These are phyloP conservation scores for Abortiporus biennis DNA, from an alignment of 1,284 basidiomycete species.

Conservation along the genomic window DNA sequence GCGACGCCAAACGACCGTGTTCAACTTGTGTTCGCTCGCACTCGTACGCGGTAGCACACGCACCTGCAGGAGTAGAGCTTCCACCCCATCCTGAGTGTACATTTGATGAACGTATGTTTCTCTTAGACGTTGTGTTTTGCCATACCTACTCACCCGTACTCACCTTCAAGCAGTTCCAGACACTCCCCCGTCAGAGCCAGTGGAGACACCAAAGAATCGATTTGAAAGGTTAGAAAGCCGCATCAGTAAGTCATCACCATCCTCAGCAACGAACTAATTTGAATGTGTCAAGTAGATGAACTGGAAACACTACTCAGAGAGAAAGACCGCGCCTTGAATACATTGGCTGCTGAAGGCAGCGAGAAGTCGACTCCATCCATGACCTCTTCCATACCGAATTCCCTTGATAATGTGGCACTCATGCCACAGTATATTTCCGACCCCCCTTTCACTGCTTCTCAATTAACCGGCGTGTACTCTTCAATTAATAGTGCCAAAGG, in stretches of 20 bases:
- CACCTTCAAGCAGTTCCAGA: conserved; percentile 29
- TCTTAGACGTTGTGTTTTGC: neutral
- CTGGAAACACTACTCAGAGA: conserved; percentile 45
- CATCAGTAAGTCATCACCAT: conserved; percentile 45
- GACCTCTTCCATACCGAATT: neutral
- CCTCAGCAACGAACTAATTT: conserved; percentile 2
- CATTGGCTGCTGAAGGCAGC: neutral
- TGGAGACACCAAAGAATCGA: conserved; percentile 48
- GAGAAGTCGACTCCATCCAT: neutral
- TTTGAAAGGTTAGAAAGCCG: conserved; percentile 59
- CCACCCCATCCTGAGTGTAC: conserved; percentile 58
- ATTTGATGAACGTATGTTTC: conserved; percentile 50
- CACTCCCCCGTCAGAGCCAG: conserved; percentile 23
- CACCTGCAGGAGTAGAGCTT: conserved; percentile 43
- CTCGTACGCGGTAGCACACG: conserved; percentile 53
- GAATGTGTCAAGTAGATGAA: conserved; percentile 39
- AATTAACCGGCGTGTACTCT: too few species aligned
- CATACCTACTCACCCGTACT: neutral
- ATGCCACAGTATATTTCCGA: neutral
- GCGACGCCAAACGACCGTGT: conserved; percentile 51
- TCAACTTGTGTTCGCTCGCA: conserved; percentile 65
- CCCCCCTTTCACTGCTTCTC: neutral
- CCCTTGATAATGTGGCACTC: neutral
- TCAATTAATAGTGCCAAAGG: too few species aligned
- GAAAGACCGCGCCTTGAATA: conserved; percentile 22